These are phyloP conservation scores for Hypomyces rosellus DNA, from an alignment of 2,329 filamentous ascomycete species.

Conservation along the genomic window DNA sequence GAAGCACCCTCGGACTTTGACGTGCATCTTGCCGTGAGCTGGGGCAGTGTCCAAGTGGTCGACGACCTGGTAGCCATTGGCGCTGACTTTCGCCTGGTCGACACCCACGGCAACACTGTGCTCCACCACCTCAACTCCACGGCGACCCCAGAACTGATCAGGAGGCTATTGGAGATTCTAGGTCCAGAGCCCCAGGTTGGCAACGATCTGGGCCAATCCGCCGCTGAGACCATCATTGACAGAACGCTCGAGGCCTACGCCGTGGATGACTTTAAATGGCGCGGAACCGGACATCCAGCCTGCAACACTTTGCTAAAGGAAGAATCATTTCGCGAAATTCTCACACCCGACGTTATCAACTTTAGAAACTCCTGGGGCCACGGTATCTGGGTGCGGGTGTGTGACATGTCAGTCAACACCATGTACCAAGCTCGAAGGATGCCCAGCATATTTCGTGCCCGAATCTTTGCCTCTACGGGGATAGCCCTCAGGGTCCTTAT, in stretches of 20 bases:
- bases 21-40: conserved; percentile 8
- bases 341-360: not conserved
- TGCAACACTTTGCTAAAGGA: not conserved
- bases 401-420: too few species aligned
- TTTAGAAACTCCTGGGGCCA: not conserved
- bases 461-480: too few species aligned
- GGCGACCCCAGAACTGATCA: conserved; percentile 18
- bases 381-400: too few species aligned
- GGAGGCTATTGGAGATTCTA: conserved; percentile 16
- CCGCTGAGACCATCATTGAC: conserved; percentile 25
- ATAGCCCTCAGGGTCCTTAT: too few species aligned
- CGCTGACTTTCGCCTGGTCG: conserved; percentile 12
- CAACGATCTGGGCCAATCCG: conserved; percentile 15
- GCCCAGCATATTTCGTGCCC: too few species aligned
- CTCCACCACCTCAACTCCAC: conserved; percentile 22
- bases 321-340: not conserved
- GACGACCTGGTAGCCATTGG: conserved; percentile 15
- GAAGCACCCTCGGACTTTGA: not conserved
- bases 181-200: conserved; percentile 13
- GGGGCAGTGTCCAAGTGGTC: conserved; percentile 21
- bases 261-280: not conserved
- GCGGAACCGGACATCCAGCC: not conserved
- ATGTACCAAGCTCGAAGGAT: too few species aligned
- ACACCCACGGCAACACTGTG: conserved; percentile 13
- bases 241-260: conserved; percentile 14